phyloP scores from a whole-genome alignment of 352 stramenopile genomes.

The Phytophthora lateralis region DNA sequence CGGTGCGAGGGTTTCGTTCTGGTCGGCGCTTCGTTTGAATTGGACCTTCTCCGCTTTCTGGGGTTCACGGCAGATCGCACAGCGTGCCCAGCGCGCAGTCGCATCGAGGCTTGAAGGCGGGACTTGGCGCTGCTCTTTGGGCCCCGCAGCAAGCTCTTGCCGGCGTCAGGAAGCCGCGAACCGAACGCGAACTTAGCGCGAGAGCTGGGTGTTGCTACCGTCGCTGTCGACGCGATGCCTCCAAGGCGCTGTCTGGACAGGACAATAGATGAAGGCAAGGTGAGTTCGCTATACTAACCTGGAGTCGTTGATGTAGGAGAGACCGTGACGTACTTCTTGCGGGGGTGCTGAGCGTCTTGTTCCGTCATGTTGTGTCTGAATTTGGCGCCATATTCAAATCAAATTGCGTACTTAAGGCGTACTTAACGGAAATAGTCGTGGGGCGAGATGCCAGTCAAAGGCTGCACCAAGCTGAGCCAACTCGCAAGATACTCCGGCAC shows the following conservation, averaged over 20 bases:
- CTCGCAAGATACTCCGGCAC: slow-evolving; percentile 54
- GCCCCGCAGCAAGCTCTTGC: slow-evolving; percentile 12
- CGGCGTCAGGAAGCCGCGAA: slow-evolving; percentile 25
- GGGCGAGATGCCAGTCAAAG: slow-evolving; percentile 60
- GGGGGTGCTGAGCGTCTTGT: slow-evolving; percentile 11
- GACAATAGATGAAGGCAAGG: background rate
- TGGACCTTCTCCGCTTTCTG: slow-evolving; percentile 28
- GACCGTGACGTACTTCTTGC: slow-evolving; percentile 32
- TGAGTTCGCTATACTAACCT: background rate
- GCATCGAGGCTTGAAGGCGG: slow-evolving; percentile 1
- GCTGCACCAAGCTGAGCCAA: slow-evolving; percentile 81
- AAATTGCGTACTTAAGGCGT: slow-evolving; percentile 15
- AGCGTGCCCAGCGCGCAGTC: slow-evolving; percentile 7
- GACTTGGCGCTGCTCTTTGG: slow-evolving; percentile 7
- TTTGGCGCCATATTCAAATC: slow-evolving; percentile 1
- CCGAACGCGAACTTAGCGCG: slow-evolving; percentile 37
- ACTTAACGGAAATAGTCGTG: slow-evolving; percentile 35
- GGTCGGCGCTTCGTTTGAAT: slow-evolving; percentile 12
- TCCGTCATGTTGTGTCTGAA: slow-evolving; percentile 14
- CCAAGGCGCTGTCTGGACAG: slow-evolving; percentile 26
- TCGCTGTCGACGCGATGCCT: slow-evolving; percentile 1
- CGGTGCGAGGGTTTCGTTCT: slow-evolving; percentile 15
- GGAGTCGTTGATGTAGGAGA: background rate
- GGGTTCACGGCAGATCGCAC: background rate
- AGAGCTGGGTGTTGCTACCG: background rate